phyloP scores from a whole-genome alignment of 306 rosid species.

The Cicer arietinum region DNA sequence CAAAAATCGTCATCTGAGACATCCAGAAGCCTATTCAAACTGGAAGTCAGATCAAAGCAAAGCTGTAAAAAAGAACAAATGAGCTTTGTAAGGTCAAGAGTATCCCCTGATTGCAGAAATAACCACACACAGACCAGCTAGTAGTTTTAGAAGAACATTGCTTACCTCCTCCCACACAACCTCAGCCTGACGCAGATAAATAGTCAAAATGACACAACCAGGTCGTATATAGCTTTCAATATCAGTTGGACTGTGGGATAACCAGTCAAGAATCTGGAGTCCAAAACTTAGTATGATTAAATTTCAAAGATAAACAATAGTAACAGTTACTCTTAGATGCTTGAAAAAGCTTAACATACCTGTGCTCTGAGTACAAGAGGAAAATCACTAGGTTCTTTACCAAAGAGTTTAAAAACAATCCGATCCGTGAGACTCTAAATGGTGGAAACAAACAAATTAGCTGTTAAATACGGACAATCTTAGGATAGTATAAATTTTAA shows the following conservation, averaged over 20 bases:
- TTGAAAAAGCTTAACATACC: conserved; percentile 48
- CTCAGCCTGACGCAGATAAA: conserved; percentile 75
- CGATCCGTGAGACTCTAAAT: conserved; percentile 65
- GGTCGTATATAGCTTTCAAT: conserved; percentile 94
- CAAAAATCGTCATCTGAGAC: conserved; percentile 72
- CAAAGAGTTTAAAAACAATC: conserved; percentile 60
- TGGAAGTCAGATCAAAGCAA: conserved; percentile 72
- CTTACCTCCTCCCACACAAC: conserved; percentile 82
- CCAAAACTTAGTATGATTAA: conserved; percentile 39
- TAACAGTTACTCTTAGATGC: conserved; percentile 6
- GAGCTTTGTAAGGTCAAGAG: conserved; percentile 40
- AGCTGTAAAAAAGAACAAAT: conserved; percentile 60
- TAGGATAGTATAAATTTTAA: conserved; percentile 18
- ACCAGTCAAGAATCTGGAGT: conserved; percentile 82
- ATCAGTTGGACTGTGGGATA: conserved; percentile 84
- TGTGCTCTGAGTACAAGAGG: conserved; percentile 56
- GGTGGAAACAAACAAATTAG: conserved; percentile 41
- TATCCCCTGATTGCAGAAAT: conserved; percentile 19
- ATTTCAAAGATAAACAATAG: conserved; percentile 33
- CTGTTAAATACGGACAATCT: conserved; percentile 35
- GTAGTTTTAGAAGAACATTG: conserved; percentile 36
- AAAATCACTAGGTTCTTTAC: conserved; percentile 59
- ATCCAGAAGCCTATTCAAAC: conserved; percentile 75
- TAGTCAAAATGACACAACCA: conserved; percentile 84
- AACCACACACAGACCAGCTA: conserved; percentile 22